These are phyloP conservation scores for Taphrina betulina DNA, from an alignment of 1,139 yeast genomes.

Conservation along the genomic window DNA sequence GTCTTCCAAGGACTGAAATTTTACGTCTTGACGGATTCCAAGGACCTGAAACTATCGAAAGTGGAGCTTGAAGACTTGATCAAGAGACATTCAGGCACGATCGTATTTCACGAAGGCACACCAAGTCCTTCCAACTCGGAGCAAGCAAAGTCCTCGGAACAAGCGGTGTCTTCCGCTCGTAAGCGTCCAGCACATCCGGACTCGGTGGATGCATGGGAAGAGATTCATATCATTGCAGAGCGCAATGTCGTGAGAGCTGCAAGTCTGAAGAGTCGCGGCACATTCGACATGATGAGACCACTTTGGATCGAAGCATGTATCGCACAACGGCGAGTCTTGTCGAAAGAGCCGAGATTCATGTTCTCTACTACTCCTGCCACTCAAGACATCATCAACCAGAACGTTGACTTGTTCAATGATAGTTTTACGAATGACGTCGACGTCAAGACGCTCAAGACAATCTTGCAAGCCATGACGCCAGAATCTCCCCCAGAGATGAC, in stretches of 20 bases:
- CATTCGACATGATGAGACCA: constrained; percentile 61
- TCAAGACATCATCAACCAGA: constrained; percentile 33
- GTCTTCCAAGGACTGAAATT: constrained; percentile 39
- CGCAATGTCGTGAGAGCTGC: constrained; percentile 51
- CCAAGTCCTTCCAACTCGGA: background rate
- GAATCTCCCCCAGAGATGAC: background rate
- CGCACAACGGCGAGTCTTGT: constrained; percentile 48
- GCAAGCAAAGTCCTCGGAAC: background rate
- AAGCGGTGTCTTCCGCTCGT: constrained; percentile 39
- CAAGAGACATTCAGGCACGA: constrained; percentile 44
- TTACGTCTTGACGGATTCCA: constrained; percentile 40
- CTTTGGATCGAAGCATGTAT: constrained; percentile 73
- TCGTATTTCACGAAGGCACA: constrained; percentile 38
- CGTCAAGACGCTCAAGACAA: constrained; percentile 35
- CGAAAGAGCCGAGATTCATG: constrained; percentile 62
- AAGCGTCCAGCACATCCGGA: too few species aligned
- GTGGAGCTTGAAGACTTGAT: constrained; percentile 49
- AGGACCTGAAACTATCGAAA: constrained; percentile 44
- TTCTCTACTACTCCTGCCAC: constrained; percentile 45
- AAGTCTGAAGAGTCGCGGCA: constrained; percentile 49
- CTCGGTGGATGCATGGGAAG: constrained; percentile 39
- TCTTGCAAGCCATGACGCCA: constrained; percentile 33
- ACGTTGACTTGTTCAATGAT: constrained; percentile 44
- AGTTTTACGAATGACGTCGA: constrained; percentile 38
- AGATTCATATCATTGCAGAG: constrained; percentile 52